These are phyloP conservation scores for Discostella stelligeroides DNA, from an alignment of 108 stramenopile genomes.

Conservation along the genomic window DNA sequence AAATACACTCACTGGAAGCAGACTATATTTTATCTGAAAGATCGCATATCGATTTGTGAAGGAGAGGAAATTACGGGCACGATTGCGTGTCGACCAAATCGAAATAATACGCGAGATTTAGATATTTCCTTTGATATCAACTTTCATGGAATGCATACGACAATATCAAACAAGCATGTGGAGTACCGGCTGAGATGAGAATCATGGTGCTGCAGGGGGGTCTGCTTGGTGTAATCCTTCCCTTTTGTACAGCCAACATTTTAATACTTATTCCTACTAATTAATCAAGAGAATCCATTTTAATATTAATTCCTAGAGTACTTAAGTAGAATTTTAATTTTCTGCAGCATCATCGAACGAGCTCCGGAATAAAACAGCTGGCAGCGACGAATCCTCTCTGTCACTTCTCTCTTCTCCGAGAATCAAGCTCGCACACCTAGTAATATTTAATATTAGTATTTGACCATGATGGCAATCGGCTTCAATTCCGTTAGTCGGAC, in stretches of 20 bases:
- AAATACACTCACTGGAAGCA: conserved; percentile 99
- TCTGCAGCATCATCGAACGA: neutral
- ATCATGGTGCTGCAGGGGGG: too few species aligned
- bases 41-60: conserved; percentile 63
- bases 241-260: too few species aligned
- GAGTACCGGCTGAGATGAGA: conserved; percentile 76
- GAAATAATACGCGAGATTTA: conserved; percentile 73
- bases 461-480: neutral
- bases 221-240: too few species aligned
- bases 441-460: too few species aligned
- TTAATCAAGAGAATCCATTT: too few species aligned
- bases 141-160: conserved; percentile 63
- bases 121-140: conserved; percentile 66
- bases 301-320: too few species aligned
- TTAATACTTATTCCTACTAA: too few species aligned
- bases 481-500: neutral
- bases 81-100: conserved; percentile 73
- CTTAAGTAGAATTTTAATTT: too few species aligned
- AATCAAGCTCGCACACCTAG: too few species aligned
- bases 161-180: conserved; percentile 43
- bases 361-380: neutral
- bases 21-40: conserved; percentile 80
- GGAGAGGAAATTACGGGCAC: conserved; percentile 66
- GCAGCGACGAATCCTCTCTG: neutral
- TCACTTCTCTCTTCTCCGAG: neutral